Conservation (phyloP, 768 basidiomycete species). For the Pholiota microspora region DNA sequence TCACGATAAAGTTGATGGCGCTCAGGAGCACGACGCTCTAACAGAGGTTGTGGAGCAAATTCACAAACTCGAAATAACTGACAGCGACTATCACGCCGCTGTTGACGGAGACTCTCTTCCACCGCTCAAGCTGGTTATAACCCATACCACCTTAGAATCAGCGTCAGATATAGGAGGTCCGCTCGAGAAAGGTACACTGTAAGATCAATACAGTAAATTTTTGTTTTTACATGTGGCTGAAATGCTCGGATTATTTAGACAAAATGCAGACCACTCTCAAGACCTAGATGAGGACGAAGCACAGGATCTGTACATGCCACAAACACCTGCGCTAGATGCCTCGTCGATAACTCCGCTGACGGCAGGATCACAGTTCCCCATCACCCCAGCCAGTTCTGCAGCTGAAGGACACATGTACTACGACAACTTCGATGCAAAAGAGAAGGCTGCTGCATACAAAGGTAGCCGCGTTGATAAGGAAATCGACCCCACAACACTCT, state of each 20-base stretch:
- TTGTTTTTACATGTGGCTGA: not conserved
- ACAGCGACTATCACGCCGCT: too few relatives aligned
- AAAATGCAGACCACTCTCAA: not conserved
- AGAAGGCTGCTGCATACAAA: conserved; percentile 19
- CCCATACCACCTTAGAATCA: not conserved
- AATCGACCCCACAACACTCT: conserved; percentile 67
- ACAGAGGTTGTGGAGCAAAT: not conserved
- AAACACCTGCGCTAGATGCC: conserved; percentile 43
- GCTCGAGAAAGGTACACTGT: not conserved
- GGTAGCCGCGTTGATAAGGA: conserved; percentile 31
- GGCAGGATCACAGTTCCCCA: conserved; percentile 44
- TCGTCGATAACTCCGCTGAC: conserved; percentile 53
- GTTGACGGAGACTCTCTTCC: not conserved
- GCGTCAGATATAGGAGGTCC: not conserved
- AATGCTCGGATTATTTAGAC: not conserved
- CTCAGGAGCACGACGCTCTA: not conserved
- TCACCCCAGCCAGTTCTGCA: conserved; percentile 43
- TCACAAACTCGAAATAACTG: not conserved
- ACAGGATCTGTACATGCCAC: conserved; percentile 40
- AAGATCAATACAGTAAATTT: not conserved
- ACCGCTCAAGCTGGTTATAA: not conserved
- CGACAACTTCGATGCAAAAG: conserved; percentile 23
- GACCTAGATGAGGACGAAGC: conserved; percentile 12
- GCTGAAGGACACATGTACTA: conserved; percentile 26
- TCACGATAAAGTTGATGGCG: not conserved